Evolutionary conservation across 352 stramenopile species (phyloP), one percentile per base, ranked within the genome.

Genomic region (Paralagenidium karlingii): DNA sequence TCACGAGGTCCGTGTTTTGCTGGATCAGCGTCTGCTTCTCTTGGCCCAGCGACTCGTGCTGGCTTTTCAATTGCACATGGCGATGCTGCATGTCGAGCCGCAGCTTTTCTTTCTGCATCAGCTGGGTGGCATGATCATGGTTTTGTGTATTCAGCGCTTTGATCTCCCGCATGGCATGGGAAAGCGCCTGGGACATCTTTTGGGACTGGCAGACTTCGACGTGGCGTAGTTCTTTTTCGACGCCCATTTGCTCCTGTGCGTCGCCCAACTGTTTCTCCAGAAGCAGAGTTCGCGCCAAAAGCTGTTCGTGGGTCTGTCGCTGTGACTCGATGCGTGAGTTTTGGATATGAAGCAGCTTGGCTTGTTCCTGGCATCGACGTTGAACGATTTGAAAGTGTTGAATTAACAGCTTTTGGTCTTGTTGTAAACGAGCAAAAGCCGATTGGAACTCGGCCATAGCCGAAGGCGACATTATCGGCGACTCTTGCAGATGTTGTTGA

Each of bases 331-430:
- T 58, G 8, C 75, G 64, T 10, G 37, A 31, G 26, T 67, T 80
- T 42, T 88, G 71, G 3, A 83, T 60, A 9, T 55, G 56, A 12
- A 88, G 50, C 15, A 88, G 49, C 28, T 76, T 85, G 13, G 67
- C 54, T 43, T 88, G 75, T 34, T 88, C 75, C 5, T 69, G 58
- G 1, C 64, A 59, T 11, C 75, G 68, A 5, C 71, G 63, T 26
- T 65, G 21, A 13, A 82, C 49, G 9, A 86, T 60, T 15, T 54
- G 58, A 40, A 78, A 80, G 11, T 64, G 68, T 20, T 63, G 46
- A 6, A 26, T 45, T 40, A 58, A 38, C 9, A 66, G 31, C 10
- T 54, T 53, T 27, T 58, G 28, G 4, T 59, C 21, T 12, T 78
- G 46, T 21, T 41, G 37, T 5, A 26, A 30, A 7, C 41, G 47